These are phyloP conservation scores for Alternaria triticina DNA, from an alignment of 2,329 filamentous ascomycete species.

Conservation along the genomic window DNA sequence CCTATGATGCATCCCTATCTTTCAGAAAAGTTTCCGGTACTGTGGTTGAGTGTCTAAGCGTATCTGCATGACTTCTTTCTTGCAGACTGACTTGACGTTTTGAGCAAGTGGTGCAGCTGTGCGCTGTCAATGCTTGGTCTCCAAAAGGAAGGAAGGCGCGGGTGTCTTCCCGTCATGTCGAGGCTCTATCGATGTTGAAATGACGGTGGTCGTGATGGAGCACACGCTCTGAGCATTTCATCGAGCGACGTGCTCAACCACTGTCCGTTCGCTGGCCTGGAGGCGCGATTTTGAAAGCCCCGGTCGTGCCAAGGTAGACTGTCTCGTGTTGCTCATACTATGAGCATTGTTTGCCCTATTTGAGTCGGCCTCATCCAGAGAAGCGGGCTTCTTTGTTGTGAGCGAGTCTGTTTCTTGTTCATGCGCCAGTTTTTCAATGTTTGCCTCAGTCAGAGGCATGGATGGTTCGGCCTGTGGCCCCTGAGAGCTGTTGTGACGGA, in stretches of 20 bases:
- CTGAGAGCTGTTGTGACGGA: slow-evolving; percentile 29
- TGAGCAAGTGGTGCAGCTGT: neutral
- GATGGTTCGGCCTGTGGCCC: slow-evolving; percentile 24
- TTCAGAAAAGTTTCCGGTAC: slow-evolving; percentile 1
- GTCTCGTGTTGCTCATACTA: slow-evolving; percentile 23
- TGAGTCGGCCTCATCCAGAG: slow-evolving; percentile 21
- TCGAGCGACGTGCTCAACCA: slow-evolving; percentile 18
- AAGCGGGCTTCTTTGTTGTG: slow-evolving; percentile 15
- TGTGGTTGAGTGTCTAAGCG: slow-evolving; percentile 1
- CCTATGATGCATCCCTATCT: slow-evolving; percentile 14
- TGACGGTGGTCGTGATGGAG: slow-evolving; percentile 5
- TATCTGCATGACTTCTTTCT: neutral
- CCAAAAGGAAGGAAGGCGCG: slow-evolving; percentile 12
- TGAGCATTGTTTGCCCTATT: slow-evolving; percentile 23
- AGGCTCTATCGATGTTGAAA: neutral
- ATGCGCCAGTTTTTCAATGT: slow-evolving; percentile 43
- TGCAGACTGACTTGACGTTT: slow-evolving; percentile 2
- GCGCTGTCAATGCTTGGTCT: slow-evolving; percentile 7
- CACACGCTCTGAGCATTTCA: slow-evolving; percentile 4
- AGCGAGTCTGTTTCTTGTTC: slow-evolving; percentile 32
- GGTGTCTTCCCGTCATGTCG: neutral
- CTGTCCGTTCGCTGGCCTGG: slow-evolving; percentile 37
- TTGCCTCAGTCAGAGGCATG: slow-evolving; percentile 46
- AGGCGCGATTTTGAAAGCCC: slow-evolving; percentile 21
- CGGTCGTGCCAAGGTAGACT: slow-evolving; percentile 22